Conservation (phyloP, 2,329 filamentous ascomycete genomes). For the Claviceps capensis region DNA sequence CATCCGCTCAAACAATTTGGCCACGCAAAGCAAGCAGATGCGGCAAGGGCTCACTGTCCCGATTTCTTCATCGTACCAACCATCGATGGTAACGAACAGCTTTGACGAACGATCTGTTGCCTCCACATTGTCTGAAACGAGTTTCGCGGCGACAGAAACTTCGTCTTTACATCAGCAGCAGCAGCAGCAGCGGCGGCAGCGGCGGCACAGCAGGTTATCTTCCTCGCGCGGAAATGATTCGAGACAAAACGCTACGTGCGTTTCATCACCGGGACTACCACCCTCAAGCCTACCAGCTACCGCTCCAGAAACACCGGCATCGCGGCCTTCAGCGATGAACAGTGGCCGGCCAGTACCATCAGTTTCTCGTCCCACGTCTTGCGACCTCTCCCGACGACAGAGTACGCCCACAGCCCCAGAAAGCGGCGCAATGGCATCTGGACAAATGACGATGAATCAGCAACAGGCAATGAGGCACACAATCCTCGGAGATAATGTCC, state of each 20-base stretch:
- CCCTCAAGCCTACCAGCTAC: slow-evolving; percentile 9
- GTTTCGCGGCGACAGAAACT: slow-evolving; percentile 18
- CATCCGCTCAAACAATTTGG: slow-evolving; percentile 43
- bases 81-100: slow-evolving; percentile 10
- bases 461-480: slow-evolving; percentile 27
- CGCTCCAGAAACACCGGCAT: slow-evolving; percentile 9
- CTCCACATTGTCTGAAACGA: slow-evolving; percentile 21
- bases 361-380: slow-evolving; percentile 13
- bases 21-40: slow-evolving; percentile 17
- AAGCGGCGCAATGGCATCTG: slow-evolving; percentile 18
- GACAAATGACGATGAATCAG: slow-evolving; percentile 31
- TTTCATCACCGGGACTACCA: neutral
- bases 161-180: slow-evolving; percentile 5
- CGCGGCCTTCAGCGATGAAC: slow-evolving; percentile 10
- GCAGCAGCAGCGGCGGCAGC: neutral
- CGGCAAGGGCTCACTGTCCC: slow-evolving; percentile 1
- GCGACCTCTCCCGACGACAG: slow-evolving; percentile 11
- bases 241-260: neutral
- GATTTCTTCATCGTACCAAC: slow-evolving; percentile 4
- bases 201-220: neutral
- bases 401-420: slow-evolving; percentile 9
- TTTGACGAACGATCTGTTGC: slow-evolving; percentile 11
- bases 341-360: slow-evolving; percentile 10
- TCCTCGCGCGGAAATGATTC: neutral
- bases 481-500: slow-evolving; percentile 24